These are phyloP conservation scores for Cladosporium sp. DNA, from an alignment of 2,329 filamentous ascomycete genomes.

Conservation along the genomic window DNA sequence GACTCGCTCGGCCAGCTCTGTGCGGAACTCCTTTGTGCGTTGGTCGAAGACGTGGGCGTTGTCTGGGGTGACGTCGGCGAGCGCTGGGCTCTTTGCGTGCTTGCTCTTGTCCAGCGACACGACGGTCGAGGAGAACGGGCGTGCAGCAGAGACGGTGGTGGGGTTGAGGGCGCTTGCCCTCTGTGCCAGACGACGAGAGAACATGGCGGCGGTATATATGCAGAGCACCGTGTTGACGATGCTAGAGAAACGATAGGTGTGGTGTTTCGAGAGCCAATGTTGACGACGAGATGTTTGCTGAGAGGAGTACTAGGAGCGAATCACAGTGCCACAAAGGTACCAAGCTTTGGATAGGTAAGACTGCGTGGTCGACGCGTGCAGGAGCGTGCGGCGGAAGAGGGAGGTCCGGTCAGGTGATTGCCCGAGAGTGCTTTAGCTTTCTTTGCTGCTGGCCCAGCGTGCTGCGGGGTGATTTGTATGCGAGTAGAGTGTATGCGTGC, in stretches of 20 bases:
- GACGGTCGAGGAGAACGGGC: constrained; percentile 18
- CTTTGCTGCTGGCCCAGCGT: background rate
- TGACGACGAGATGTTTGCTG: constrained; percentile 5
- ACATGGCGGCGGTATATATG: constrained; percentile 15
- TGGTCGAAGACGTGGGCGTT: constrained; percentile 71
- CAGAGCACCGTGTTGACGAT: background rate
- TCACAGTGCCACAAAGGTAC: background rate
- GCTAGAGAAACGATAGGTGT: background rate
- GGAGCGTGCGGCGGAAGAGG: background rate
- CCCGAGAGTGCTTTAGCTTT: background rate
- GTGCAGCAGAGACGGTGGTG: constrained; percentile 11
- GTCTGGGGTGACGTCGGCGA: constrained; percentile 77
- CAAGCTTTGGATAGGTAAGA: background rate
- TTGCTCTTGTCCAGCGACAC: background rate
- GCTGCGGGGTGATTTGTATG: background rate
- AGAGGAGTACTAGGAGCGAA: constrained; percentile 6
- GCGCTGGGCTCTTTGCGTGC: constrained; percentile 56
- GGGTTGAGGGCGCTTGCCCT: constrained; percentile 11
- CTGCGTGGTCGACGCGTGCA: constrained; percentile 4
- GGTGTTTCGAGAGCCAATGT: background rate
- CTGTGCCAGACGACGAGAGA: constrained; percentile 18
- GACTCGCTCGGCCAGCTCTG: constrained; percentile 65
- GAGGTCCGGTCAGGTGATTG: constrained; percentile 4
- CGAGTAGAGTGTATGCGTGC: background rate
- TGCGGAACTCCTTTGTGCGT: constrained; percentile 82